Percentiles rank a stretch among this genome's conserved stretches.
phyloP scores from a whole-genome alignment of 768 basidiomycete genomes.

The Mycena crocata region DNA sequence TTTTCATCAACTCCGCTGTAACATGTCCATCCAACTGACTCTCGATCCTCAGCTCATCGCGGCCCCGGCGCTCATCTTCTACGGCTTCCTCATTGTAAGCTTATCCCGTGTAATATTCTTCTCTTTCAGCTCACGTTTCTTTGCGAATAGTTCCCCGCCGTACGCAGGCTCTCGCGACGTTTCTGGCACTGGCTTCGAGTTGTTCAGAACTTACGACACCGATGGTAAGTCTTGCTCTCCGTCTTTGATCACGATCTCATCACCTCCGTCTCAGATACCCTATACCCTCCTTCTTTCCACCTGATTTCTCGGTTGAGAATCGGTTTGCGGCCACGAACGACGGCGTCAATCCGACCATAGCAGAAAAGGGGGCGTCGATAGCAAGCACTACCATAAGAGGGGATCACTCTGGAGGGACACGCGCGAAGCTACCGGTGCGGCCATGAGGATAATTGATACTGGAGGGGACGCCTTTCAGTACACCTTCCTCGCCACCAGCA shows the following conservation, averaged over 20 bases:
- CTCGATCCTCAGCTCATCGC: not conserved
- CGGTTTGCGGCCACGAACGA: not conserved
- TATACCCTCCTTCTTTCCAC: not conserved
- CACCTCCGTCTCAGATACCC: not conserved
- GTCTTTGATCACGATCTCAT: not conserved
- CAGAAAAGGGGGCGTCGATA: not conserved
- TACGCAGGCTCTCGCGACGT: not conserved
- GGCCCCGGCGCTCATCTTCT: not conserved
- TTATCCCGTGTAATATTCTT: no score
- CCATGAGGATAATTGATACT: conserved; percentile 1
- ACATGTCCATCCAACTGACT: not conserved
- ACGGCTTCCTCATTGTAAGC: not conserved
- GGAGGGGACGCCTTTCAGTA: conserved; percentile 7
- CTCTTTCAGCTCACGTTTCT: no score
- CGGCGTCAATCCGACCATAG: not conserved
- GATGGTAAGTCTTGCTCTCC: not conserved
- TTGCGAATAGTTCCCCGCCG: not conserved
- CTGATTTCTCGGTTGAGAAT: conserved; percentile 1
- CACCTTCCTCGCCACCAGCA: not conserved
- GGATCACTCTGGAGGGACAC: not conserved
- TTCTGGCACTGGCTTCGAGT: not conserved
- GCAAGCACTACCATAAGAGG: not conserved
- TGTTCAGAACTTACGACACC: no score
- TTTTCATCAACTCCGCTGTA: not conserved
- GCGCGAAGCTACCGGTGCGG: not conserved